Percentiles rank a stretch among this genome's conserved stretches.
Evolutionary conservation across 805 yeast species (phyloP).

Genomic region (Suhomyces kilbournensis): DNA sequence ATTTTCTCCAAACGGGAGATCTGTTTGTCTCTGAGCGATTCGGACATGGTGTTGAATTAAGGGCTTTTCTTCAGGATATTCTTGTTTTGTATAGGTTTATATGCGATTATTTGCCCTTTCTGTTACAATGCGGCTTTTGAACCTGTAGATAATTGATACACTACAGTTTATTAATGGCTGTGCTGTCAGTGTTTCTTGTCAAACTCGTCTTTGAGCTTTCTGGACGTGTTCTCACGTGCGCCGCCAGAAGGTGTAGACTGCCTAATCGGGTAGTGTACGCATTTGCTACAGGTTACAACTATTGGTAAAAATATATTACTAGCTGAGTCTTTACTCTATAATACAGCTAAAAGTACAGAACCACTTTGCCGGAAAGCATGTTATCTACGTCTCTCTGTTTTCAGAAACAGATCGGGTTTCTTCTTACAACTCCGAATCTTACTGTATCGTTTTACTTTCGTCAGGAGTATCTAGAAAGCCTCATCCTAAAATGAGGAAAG

Average conservation of each 20-base stretch:
- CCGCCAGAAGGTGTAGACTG: background rate
- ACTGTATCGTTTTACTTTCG: background rate
- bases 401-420: background rate
- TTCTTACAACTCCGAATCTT: background rate
- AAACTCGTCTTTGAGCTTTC: background rate
- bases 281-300: background rate
- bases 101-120: background rate
- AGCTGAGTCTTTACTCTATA: background rate
- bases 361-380: background rate
- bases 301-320: background rate
- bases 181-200: background rate
- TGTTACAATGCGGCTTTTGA: background rate
- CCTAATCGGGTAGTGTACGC: slow-evolving; percentile 4
- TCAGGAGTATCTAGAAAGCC: background rate
- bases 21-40: slow-evolving; percentile 23
- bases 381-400: background rate
- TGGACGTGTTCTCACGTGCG: background rate
- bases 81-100: background rate
- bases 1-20: slow-evolving; percentile 60
- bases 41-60: background rate
- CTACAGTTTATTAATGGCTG: background rate
- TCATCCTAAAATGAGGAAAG: background rate
- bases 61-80: background rate
- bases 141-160: background rate
- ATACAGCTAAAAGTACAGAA: background rate